phyloP scores from a whole-genome alignment of 805 yeast species.

The Candida lessepsii region DNA sequence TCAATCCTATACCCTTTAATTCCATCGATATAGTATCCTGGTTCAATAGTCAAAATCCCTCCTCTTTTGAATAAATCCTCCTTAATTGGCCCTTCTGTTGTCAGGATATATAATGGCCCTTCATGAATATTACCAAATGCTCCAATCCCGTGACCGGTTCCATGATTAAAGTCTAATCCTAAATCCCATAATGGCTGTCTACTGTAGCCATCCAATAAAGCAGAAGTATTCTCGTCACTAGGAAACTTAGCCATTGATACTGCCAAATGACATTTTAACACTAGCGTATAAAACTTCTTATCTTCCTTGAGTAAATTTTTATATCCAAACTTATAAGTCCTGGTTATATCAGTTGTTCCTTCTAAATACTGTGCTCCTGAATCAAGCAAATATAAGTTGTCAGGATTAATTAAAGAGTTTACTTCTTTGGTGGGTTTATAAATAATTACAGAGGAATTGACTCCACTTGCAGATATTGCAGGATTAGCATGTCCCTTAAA shows the following conservation, averaged over 20 bases:
- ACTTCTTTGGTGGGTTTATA: constrained; percentile 65
- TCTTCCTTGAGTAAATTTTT: constrained; percentile 48
- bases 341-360: constrained; percentile 89
- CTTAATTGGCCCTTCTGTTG: constrained; percentile 51
- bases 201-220: constrained; percentile 78
- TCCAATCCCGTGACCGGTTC: constrained; percentile 97
- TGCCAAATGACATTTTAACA: constrained; percentile 87
- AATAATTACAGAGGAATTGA: constrained; percentile 74
- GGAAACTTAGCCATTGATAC: constrained; percentile 80
- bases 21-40: constrained; percentile 91
- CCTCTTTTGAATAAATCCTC: constrained; percentile 49
- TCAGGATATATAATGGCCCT: constrained; percentile 86
- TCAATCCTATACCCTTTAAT: constrained; percentile 88
- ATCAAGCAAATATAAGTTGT: constrained; percentile 53
- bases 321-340: constrained; percentile 69
- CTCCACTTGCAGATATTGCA: constrained; percentile 73
- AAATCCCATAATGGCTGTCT: constrained; percentile 77
- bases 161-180: constrained; percentile 88
- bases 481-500: constrained; percentile 72
- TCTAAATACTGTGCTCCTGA: constrained; percentile 61
- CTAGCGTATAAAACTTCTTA: constrained; percentile 76
- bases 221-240: constrained; percentile 60
- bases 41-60: constrained; percentile 84
- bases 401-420: constrained; percentile 59
- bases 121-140: constrained; percentile 90